Evolutionary conservation across 106 monocot genomes (phyloP), one percentile per base, ranked within the genome.

Genomic region (Dioscorea dumetorum): DNA sequence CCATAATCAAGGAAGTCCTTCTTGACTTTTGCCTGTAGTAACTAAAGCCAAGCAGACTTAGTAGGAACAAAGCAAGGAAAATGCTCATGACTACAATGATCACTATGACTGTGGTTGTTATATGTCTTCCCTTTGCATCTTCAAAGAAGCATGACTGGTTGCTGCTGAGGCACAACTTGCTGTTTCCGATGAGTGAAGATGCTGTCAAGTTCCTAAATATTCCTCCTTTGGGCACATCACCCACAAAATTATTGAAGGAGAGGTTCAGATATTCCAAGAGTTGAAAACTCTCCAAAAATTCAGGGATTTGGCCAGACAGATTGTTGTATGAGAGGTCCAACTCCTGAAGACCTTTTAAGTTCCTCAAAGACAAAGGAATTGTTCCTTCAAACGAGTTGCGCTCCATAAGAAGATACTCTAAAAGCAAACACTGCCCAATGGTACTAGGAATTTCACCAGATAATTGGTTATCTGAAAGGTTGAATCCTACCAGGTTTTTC

Each of bases 291-390:
- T 53, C 56, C 4, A 68, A 57, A 19, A 68, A 68, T 34, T 57
- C 57, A 14, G 68, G 68, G 19, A 68, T 68, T 33, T 53, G 15
- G 8, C 68, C 68, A 24, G 68, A 68, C 19, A 68, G 57, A 34
- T 68, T 68, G 57, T 68, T 68, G 5, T n/a, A 57, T 17, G 68
- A 68, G 33, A 68, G 68, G 19, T 68, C 68, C 33, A 68, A 19
- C 14, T 68, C 19, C 20, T 57, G 57, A 57, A 68, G 20, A 18
- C 68, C 68, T 57, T 57, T 68, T 32, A 68, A 17, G 18, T 33
- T 57, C 18, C 54, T 57, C 6, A 68, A 19, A 33, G 68, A 56
- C 57, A 0, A 5, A 31, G 68, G 68, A 15, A 68, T 68, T 13
- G 1, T 28, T 57, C 68, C 68, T 16, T 57, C 15, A 12, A 68